Evolutionary conservation across 2,329 filamentous ascomycete genomes (phyloP), one percentile per base, ranked within the genome.

Genomic region (Scopulariopsis brevicaulis): DNA sequence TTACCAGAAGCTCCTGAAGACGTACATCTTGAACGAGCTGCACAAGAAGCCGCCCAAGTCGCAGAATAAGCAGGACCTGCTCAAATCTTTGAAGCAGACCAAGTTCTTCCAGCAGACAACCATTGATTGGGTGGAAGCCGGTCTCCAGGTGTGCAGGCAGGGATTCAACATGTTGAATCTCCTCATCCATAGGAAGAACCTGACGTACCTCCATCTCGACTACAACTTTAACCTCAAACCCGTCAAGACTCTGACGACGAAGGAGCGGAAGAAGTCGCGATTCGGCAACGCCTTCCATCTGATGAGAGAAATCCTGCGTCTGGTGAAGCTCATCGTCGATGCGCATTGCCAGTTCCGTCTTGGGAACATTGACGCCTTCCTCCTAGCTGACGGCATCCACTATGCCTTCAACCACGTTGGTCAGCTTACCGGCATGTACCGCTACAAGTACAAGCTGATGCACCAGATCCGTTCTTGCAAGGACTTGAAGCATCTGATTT

Each of bases 401-500:
- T 99, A 99, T 66, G 95, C 94, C 20, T 99, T 99, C 77, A 99
- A 99, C 74, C 94, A 99, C 65, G 94, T 99, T 59, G 94, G 94
- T 61, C 95, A 99, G 72, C 78, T 99, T 61, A 99, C 94, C 18
- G 94, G 94, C 70, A 99, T 99, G 94, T 99, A 99, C 74, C 88
- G 94, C 61, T 99, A 99, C 82, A 99, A 99, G 79, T 99, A 99
- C 78, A 99, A 99, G 79, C 80, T 99, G 59, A 99, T 99, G 94
- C 94, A 99, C 71, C 94, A 99, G 73, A 99, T 99, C 66, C 90
- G 94, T 65, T 96, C 94, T 0, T 99, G 94, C 79, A 99, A 99
- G 74, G 94, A 99, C 74, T 72, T 99, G 69, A 99, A 99, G 82
- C 94, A 99, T 81, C 76, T 99, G 61, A 97, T 99, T 64, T 99